Evolutionary conservation across 2,329 filamentous ascomycete genomes (phyloP), one percentile per base, ranked within the genome.

Genomic region (Rhinocladiella mackenziei): DNA sequence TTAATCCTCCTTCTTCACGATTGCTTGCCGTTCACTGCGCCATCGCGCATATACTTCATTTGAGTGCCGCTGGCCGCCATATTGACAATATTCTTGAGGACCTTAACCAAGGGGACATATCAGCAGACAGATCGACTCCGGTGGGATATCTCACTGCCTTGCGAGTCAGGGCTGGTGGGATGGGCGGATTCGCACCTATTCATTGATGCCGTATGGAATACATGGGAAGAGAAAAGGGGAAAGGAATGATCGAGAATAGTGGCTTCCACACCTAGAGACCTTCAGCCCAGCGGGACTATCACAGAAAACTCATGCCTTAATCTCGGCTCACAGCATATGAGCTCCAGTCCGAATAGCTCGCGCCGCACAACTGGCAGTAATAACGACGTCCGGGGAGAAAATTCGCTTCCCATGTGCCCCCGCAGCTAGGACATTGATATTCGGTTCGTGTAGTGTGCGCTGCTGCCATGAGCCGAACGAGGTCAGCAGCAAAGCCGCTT

Each of bases 1-100:
- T 59, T 52, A 59, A 63, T 39, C 59, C 59, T n/a, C n/a, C n/a
- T 44, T 57, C 56, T 29, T 34, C 48, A 43, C 48, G 50, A 39
- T 51, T 60, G 26, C 50, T 59, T 14, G 44, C 29, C 25, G 43
- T 62, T 30, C 59, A 61, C 43, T 18, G 41, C 42, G 53, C 56
- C n/a, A 59, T 61, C 44, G 53, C 51, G 18, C 48, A 39, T 45
- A 60, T 62, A 35, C 45, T 62, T 20, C 49, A 58, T 18, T 46
- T 45, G 37, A 50, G 46, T 42, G 43, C 36, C 17, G 47, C 43
- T 28, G 47, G 52, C 8, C 34, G 51, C 18, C 54, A 58, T 53
- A 58, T 58, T 30, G 51, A 60, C 46, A 15, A 28, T 8, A 51
- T 57, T 17, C 51, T 62, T 45, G 47, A 50, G 15, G 57, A 58